A percentile compares a stretch with the other conserved stretches of the same genome.
Evolutionary conservation across 768 basidiomycete genomes (phyloP).

Genomic region (Russula sp.): DNA sequence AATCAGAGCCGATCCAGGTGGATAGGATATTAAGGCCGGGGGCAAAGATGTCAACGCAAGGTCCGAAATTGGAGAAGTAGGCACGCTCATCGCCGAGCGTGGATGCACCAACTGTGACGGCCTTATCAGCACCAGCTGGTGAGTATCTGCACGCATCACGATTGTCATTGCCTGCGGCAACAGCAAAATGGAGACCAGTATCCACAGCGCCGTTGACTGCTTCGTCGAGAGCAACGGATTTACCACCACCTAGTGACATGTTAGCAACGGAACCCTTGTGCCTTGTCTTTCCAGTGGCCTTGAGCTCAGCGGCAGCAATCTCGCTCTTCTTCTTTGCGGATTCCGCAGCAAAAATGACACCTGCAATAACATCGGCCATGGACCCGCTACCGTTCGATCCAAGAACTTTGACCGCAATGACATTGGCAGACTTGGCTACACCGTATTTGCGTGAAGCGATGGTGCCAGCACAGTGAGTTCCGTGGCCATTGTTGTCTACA

Average conservation of each 20-base stretch:
- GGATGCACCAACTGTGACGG: constrained; percentile 92
- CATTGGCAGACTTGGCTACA: constrained; percentile 88
- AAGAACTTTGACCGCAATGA: constrained; percentile 88
- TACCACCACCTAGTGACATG: constrained; percentile 97
- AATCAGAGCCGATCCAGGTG: constrained; percentile 59
- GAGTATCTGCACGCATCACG: constrained; percentile 90
- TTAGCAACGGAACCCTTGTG: constrained; percentile 96
- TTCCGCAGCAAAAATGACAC: constrained; percentile 73
- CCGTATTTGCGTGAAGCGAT: constrained; percentile 92
- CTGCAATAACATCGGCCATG: constrained; percentile 90
- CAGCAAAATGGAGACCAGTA: constrained; percentile 87
- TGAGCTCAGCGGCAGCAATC: constrained; percentile 58
- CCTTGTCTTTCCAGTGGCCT: constrained; percentile 63
- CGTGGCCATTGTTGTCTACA: constrained; percentile 92
- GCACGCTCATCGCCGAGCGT: constrained; percentile 76
- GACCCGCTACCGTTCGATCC: constrained; percentile 91
- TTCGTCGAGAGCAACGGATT: constrained; percentile 75
- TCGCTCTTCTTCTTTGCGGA: constrained; percentile 45
- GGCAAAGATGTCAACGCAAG: constrained; percentile 89
- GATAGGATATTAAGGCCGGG: constrained; percentile 86
- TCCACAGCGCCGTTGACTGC: constrained; percentile 83
- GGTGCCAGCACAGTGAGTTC: constrained; percentile 91
- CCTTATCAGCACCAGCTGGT: constrained; percentile 81
- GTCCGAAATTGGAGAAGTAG: constrained; percentile 88
- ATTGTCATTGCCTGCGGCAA: constrained; percentile 88